Evolutionary conservation across 176 grass and related monocot species (phyloP).

Genomic region (Eleusine indica): DNA sequence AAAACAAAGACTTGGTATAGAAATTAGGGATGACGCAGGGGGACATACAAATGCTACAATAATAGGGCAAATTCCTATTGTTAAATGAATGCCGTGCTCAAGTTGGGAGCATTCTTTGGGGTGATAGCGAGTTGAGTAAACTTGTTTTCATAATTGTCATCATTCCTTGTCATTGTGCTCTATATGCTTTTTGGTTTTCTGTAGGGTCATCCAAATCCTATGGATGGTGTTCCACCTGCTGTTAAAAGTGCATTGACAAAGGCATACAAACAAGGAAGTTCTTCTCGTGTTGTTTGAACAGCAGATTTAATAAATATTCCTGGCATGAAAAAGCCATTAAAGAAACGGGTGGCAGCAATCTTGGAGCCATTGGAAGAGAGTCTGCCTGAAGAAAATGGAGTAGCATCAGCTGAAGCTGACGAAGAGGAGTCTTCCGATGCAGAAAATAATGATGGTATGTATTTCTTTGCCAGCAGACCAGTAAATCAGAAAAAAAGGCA

Average conservation of each 20-base stretch:
- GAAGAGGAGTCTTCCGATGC: constrained; percentile 78
- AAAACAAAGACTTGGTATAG: neutral
- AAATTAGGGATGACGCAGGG: neutral
- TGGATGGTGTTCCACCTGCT: constrained; percentile 88
- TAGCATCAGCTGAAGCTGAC: constrained; percentile 57
- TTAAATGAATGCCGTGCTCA: neutral
- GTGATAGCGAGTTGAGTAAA: constrained; percentile 3
- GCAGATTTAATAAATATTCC: constrained; percentile 89
- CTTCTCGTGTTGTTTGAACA: constrained; percentile 69
- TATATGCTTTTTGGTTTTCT: constrained; percentile 25
- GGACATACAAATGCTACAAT: neutral
- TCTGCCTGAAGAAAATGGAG: constrained; percentile 77
- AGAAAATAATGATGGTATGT: constrained; percentile 74
- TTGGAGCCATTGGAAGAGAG: constrained; percentile 87
- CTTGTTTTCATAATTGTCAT: constrained; percentile 16
- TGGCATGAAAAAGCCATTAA: constrained; percentile 83
- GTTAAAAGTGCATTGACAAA: constrained; percentile 94
- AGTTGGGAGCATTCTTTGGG: constrained; percentile 22
- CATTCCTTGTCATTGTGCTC: neutral
- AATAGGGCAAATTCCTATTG: neutral
- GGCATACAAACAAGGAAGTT: constrained; percentile 95
- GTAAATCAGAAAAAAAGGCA: neutral
- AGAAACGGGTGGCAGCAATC: constrained; percentile 92
- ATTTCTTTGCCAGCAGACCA: constrained; percentile 9
- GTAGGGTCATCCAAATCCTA: constrained; percentile 81